Base-by-base conservation (phyloP, 192 early-diverging fungal species). In the Chytriomyces sp. region DNA sequence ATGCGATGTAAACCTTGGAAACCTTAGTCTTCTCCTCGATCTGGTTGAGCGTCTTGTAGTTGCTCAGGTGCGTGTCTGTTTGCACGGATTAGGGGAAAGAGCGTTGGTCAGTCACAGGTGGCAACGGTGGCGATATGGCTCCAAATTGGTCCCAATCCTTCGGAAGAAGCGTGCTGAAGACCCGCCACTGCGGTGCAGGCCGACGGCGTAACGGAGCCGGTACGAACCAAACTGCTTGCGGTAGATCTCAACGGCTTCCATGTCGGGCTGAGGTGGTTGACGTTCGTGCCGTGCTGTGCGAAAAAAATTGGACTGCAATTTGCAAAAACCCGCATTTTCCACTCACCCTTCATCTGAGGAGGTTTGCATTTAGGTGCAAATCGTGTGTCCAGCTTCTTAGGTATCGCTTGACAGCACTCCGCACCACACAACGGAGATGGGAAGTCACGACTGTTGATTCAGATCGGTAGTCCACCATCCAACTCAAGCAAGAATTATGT, bases 1-100 rank as follows among this genome's bases (percentile, higher is more conserved):
- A 40, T 26, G 75, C 75, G 49, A 80, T 72, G 71, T 76, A 78
- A 3, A 80, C 79, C 72, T 83, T 83, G 39, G 71, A 60, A 34
- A 83, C 77, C 36, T 75, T 74, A 26, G 78, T 80, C 32, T 61
- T 26, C 28, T 57, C 55, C 64, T 83, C 78, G 39, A 78, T 61
- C 32, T 73, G 40, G 64, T 74, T 74, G 26, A 80, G 61, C 34
- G 79, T 75, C 58, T 73, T 30, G 72, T 74, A 80, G 52, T 80
- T 70, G 41, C 41, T 55, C 54, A 80, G 63, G 75, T 80, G 76
- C 44, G 56, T 69, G 66, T 80, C 75, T 73, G 39, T 19, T 19
- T 26, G 14, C 22, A 37, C 10, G 10, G 56, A 58, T 22, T 40
- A 6, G 60, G 36, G 3, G 63, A 65, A 41, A 17, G 7, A 44